phyloP scores from a whole-genome alignment of 169 alveolate genomes.

The Sarcocystis neurona region DNA sequence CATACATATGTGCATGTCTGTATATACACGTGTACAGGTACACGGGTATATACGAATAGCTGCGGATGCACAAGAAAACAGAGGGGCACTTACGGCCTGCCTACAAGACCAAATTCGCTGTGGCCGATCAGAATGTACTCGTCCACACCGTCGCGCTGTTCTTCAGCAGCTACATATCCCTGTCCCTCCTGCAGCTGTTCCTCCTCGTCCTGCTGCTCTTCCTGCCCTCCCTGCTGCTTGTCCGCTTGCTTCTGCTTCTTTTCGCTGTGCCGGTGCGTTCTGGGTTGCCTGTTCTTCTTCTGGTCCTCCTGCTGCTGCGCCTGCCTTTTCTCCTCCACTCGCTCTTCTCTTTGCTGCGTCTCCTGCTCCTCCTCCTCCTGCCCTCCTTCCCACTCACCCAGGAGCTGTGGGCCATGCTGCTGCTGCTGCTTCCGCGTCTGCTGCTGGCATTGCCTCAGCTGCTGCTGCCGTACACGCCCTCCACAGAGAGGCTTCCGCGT shows the following conservation, averaged over 20 bases:
- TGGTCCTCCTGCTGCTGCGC: slow-evolving; percentile 12
- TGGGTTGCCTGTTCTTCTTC: neutral
- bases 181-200: neutral
- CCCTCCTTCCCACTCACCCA: neutral
- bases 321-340: neutral
- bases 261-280: neutral
- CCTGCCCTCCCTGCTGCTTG: neutral
- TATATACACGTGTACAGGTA: too few species aligned
- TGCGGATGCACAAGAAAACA: too few species aligned
- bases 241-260: neutral
- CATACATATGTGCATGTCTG: too few species aligned
- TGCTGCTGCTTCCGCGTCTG: neutral
- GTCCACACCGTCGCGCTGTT: neutral
- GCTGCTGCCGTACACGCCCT: too few species aligned
- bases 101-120: slow-evolving; percentile 19
- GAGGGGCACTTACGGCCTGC: slow-evolving; percentile 22
- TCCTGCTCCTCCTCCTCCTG: neutral
- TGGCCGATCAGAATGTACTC: slow-evolving; percentile 10
- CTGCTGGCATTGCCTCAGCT: neutral
- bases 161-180: neutral
- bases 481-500: too few species aligned
- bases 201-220: neutral
- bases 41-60: too few species aligned
- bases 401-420: neutral
- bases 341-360: neutral